Percentiles rank a stretch among this genome's conserved stretches.
Conservation (phyloP, 208 protist species). For the Trypanosoma platydactyli region DNA sequence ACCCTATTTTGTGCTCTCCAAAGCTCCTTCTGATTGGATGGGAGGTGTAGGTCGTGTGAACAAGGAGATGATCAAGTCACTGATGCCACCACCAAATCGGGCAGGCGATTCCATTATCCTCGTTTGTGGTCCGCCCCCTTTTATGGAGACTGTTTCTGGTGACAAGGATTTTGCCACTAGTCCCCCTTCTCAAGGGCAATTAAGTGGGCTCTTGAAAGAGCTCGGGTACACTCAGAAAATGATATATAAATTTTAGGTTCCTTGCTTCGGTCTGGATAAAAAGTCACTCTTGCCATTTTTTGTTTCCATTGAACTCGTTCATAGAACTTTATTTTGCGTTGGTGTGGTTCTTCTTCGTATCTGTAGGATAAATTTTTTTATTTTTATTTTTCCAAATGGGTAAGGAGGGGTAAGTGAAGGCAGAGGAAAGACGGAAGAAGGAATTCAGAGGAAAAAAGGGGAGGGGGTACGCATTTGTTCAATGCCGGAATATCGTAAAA, state of each 20-base stretch:
- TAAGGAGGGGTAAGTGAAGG: no score
- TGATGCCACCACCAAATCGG: conserved; percentile 85
- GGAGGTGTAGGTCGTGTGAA: conserved; percentile 87
- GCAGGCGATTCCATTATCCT: conserved; percentile 81
- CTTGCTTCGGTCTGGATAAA: not conserved
- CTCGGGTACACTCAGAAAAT: conserved; percentile 86
- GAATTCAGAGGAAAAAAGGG: no score
- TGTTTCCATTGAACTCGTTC: no score
- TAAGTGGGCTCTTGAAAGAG: conserved; percentile 86
- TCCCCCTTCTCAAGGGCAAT: conserved; percentile 79
- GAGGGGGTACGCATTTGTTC: no score
- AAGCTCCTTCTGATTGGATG: conserved; percentile 88
- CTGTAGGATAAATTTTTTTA: not conserved
- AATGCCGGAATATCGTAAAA: no score
- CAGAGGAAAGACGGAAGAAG: no score
- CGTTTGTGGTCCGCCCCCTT: conserved; percentile 85
- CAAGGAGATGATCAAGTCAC: conserved; percentile 88
- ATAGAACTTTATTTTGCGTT: no score
- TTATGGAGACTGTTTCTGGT: conserved; percentile 87
- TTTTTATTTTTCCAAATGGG: no score
- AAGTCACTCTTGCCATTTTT: conserved; percentile 5
- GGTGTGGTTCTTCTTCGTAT: no score
- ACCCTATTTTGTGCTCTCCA: conserved; percentile 91
- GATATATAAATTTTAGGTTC: conserved; percentile 89
- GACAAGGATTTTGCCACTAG: conserved; percentile 85